Conservation (phyloP, 176 grass and related monocot genomes). For the Elymus sibiricus region DNA sequence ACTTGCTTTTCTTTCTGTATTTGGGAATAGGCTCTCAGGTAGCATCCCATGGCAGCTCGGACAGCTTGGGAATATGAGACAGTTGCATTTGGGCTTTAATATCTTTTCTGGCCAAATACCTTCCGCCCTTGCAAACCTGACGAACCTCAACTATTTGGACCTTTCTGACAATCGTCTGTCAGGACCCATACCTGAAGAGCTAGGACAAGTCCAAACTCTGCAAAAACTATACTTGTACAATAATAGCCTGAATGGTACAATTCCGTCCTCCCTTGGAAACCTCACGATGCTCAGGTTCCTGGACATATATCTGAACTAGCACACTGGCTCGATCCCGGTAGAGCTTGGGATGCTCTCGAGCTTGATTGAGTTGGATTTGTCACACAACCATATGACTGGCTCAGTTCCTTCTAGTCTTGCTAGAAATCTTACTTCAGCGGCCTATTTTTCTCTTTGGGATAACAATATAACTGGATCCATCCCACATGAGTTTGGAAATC, state of each 20-base stretch:
- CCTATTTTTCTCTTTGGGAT: background rate
- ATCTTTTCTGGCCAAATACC: background rate
- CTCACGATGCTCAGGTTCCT: background rate
- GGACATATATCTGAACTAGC: background rate
- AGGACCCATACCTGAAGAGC: slow-evolving; percentile 18
- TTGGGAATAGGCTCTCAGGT: background rate
- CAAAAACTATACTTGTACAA: background rate
- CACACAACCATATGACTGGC: background rate
- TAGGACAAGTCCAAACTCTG: background rate
- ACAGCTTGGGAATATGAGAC: background rate
- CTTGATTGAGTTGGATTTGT: background rate
- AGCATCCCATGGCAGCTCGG: background rate
- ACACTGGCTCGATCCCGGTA: background rate
- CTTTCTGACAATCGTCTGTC: background rate
- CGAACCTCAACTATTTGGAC: background rate
- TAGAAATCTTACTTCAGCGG: background rate
- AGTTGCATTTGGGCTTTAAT: background rate
- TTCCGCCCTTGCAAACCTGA: slow-evolving; percentile 23
- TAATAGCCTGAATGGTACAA: background rate
- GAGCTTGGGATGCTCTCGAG: background rate
- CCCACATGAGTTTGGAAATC: background rate
- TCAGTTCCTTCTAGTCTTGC: background rate
- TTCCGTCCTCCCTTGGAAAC: background rate
- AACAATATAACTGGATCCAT: background rate
- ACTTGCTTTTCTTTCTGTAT: background rate